A percentile compares a stretch with the other conserved stretches of the same genome.
phyloP scores from a whole-genome alignment of 192 early-diverging fungal species.

The Chytriomyces hyalinus region DNA sequence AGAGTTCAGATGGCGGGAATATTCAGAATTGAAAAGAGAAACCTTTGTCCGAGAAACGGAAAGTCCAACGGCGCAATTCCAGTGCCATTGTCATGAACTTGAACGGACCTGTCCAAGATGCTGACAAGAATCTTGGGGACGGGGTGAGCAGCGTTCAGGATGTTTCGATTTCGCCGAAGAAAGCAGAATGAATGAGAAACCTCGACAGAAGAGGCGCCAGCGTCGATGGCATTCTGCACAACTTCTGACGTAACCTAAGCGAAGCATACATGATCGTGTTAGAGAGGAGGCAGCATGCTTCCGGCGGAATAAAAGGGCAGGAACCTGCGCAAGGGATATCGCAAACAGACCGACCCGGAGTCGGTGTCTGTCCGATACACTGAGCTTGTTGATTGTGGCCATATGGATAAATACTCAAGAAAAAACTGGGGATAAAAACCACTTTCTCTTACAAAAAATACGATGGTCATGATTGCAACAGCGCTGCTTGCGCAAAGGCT shows the following conservation, averaged over 20 bases:
- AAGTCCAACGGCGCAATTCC: conserved; percentile 61
- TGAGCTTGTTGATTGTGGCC: not conserved
- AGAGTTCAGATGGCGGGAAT: not conserved
- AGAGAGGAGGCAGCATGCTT: not conserved
- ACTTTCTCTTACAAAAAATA: too few species aligned
- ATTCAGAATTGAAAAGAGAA: conserved; percentile 37
- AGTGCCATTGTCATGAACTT: conserved; percentile 67
- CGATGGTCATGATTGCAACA: conserved; percentile 19
- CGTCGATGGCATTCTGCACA: conserved; percentile 72
- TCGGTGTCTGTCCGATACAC: not conserved
- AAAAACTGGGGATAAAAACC: too few species aligned
- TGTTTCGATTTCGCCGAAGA: conserved; percentile 24
- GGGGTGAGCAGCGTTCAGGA: not conserved
- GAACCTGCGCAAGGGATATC: conserved; percentile 22
- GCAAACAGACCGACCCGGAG: conserved; percentile 16
- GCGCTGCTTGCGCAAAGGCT: conserved; percentile 24
- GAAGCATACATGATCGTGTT: not conserved
- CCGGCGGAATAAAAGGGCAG: not conserved
- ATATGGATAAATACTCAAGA: too few species aligned
- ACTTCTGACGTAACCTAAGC: conserved; percentile 65
- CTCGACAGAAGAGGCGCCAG: conserved; percentile 56
- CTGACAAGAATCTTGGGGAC: conserved; percentile 32
- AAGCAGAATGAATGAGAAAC: conserved; percentile 45
- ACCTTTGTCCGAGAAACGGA: conserved; percentile 53
- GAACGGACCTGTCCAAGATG: conserved; percentile 43